Base-by-base conservation (phyloP, 352 stramenopile species). In the Globisporangium cystogenes region DNA sequence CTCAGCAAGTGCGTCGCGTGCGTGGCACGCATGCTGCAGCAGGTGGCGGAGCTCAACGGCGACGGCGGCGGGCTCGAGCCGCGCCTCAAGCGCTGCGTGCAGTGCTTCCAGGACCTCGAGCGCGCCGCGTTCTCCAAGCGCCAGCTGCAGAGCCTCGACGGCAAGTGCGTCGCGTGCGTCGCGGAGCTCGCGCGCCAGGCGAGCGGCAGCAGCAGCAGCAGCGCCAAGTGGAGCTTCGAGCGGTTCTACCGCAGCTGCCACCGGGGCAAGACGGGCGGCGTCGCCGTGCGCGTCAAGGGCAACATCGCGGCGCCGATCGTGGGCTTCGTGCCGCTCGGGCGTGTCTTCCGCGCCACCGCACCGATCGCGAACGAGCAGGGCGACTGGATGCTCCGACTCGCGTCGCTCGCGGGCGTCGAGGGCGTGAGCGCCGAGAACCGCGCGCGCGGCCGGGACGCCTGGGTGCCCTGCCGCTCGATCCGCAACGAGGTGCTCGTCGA, bases 401-500 rank as follows among this genome's bases (percentile, higher is more conserved):
- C 78, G 51, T 67, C 65, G 12, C 71, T 87, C 1, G 48, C 66
- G 0, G 64, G 29, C n/a, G 62, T 76, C 21, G 60, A 81, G 21
- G 52, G 68, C 3, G 55, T 60, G 26, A 56, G 60, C 5, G 48
- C 61, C 23, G 35, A 54, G 14, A 65, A 64, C 36, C 36, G 41
- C 8, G 23, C 50, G 16, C 72, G 69, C 47, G 40, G 35, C 11
- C 65, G 68, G 16, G 70, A 76, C 33, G 72, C 63, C 1, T 90
- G 80, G 80, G 68, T 89, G n/a, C 70, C 77, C 1, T 87, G 68
- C 47, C 77, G 77, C 24, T 90, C 80, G 3, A 74, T 90, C 62
- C 75, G 76, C 48, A 90, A 90, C 43, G 80, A 90, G 56, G 62
- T 89, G 40, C 53, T 87, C 18, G 59, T 90, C n/a, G 77, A 89